These are phyloP conservation scores for Citrus hindsii DNA, from an alignment of 345 rosid genomes.

Conservation along the genomic window DNA sequence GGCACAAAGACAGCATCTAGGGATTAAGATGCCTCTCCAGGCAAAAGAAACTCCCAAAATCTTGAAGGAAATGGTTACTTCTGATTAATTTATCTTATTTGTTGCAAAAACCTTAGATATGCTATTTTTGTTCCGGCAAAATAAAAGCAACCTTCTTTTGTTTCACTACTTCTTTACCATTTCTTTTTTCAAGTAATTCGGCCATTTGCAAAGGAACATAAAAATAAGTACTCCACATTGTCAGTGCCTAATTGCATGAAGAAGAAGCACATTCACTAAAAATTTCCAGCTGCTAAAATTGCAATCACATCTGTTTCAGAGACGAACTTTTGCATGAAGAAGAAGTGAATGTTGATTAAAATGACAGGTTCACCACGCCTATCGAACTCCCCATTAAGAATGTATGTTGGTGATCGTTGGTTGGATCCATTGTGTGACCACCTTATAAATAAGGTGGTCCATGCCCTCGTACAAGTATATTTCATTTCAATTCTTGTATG, in stretches of 20 bases:
- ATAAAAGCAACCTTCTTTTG: background rate
- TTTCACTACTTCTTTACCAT: too few species aligned
- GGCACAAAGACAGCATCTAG: too few species aligned
- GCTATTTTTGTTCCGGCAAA: too few species aligned
- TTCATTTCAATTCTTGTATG: background rate
- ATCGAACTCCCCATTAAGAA: constrained; percentile 5
- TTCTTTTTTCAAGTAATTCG: background rate
- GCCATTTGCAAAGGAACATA: background rate
- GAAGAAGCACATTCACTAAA: background rate
- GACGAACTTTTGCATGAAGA: constrained; percentile 9
- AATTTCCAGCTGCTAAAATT: background rate
- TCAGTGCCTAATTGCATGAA: background rate
- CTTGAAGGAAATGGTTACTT: background rate
- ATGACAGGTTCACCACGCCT: constrained; percentile 3
- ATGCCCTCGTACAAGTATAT: background rate
- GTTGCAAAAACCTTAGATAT: background rate
- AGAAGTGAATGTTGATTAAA: constrained; percentile 7
- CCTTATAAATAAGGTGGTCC: constrained; percentile 32
- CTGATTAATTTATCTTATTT: background rate
- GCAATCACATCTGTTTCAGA: background rate
- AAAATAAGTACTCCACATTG: background rate
- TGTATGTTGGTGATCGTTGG: background rate
- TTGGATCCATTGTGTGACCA: constrained; percentile 20
- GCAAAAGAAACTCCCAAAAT: background rate
- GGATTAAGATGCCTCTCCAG: too few species aligned